phyloP scores from a whole-genome alignment of 306 rosid species.

The Dryas drummondii region DNA sequence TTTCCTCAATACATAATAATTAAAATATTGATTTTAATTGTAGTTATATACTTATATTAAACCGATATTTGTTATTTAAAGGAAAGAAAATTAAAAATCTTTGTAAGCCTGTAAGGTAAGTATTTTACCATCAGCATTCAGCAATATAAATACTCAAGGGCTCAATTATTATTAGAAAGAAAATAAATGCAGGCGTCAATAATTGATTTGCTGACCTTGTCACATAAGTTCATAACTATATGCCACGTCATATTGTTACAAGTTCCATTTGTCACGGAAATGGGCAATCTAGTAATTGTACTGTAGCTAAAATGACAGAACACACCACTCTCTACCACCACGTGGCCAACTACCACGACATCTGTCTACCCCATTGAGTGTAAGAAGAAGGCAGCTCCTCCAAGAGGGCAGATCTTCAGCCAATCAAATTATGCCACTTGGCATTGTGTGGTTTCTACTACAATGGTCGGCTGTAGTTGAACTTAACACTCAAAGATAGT shows the following conservation, averaged over 20 bases:
- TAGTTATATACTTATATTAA: no score
- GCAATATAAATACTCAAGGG: background rate
- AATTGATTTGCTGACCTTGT: slow-evolving; percentile 22
- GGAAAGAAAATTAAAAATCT: no score
- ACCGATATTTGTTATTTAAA: no score
- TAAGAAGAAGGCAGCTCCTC: background rate
- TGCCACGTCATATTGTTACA: slow-evolving; percentile 27
- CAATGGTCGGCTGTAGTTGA: slow-evolving; percentile 11
- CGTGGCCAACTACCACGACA: background rate
- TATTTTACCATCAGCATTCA: no score
- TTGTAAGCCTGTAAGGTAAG: no score
- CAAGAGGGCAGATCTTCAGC: background rate
- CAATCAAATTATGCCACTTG: background rate
- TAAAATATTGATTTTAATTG: no score
- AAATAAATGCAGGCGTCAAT: background rate
- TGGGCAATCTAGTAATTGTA: background rate
- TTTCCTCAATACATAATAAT: no score
- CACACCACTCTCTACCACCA: background rate
- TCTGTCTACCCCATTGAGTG: background rate
- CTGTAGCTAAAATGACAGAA: background rate
- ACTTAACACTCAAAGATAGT: background rate
- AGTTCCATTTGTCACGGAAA: slow-evolving; percentile 34
- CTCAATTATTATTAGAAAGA: background rate
- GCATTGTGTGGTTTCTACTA: background rate
- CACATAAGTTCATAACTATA: background rate